A percentile compares a stretch with the other conserved stretches of the same genome.
phyloP scores from a whole-genome alignment of 441 rosid genomes.

The Breynia disticha region DNA sequence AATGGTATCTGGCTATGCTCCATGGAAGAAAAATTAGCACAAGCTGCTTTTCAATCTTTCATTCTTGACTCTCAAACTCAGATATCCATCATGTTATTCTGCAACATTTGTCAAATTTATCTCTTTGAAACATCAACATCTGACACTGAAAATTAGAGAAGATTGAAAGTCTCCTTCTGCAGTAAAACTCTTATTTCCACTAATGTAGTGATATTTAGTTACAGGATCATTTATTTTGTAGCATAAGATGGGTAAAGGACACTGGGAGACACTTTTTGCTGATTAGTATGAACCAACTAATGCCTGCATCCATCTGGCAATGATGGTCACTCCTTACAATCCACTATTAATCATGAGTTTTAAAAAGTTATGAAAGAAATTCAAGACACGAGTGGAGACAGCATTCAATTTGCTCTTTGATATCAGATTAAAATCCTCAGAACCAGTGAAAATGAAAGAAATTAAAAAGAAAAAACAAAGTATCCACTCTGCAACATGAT shows the following conservation, averaged over 20 bases:
- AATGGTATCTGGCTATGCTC: slow-evolving; percentile 18
- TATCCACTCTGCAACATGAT: slow-evolving; percentile 19
- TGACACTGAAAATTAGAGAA: slow-evolving; percentile 58
- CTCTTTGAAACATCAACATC: slow-evolving; percentile 66
- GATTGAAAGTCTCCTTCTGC: slow-evolving; percentile 22
- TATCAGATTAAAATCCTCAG: slow-evolving; percentile 9
- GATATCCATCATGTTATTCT: slow-evolving; percentile 21
- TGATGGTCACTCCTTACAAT: slow-evolving; percentile 22
- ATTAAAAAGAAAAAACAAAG: slow-evolving; percentile 4
- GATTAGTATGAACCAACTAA: slow-evolving; percentile 20
- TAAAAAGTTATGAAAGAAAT: slow-evolving; percentile 9
- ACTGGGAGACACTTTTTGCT: slow-evolving; percentile 23
- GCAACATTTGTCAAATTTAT: slow-evolving; percentile 20
- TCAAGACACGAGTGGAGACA: slow-evolving; percentile 21
- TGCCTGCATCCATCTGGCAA: slow-evolving; percentile 29
- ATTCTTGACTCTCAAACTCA: slow-evolving; percentile 25
- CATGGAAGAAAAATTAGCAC: slow-evolving; percentile 17
- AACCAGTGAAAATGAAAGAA: slow-evolving; percentile 2
- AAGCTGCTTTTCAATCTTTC: slow-evolving; percentile 10
- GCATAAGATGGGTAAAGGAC: slow-evolving; percentile 22
- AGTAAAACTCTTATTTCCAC: slow-evolving; percentile 11
- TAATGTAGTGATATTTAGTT: slow-evolving; percentile 6
- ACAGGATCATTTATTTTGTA: slow-evolving; percentile 18
- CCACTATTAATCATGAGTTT: slow-evolving; percentile 14
- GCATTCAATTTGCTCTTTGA: slow-evolving; percentile 17